Conservation (phyloP, 164 flowering plant genomes). For the Santalum album region DNA sequence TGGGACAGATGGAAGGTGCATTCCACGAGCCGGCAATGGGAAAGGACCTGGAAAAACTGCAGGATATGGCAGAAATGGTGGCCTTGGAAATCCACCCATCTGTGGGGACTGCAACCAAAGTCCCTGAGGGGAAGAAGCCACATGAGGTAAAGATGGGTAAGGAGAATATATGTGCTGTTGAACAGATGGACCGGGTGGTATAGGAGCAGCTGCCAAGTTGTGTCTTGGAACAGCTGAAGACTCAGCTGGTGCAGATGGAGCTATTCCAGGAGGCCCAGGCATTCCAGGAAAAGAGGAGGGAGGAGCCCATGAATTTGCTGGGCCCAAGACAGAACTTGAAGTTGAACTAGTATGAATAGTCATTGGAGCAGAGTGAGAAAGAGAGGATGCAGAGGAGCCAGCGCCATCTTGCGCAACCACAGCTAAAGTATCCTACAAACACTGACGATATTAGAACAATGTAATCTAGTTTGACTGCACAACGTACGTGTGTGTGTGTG, state of each 20-base stretch:
- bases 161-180: conserved; percentile 40
- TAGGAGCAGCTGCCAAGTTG: conserved; percentile 14
- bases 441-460: not conserved
- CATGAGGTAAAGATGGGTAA: conserved; percentile 38
- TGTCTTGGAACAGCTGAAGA: conserved; percentile 28
- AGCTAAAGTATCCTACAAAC: not conserved
- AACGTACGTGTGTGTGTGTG: too few species aligned
- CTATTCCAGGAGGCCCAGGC: conserved; percentile 52
- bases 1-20: conserved; percentile 39
- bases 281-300: conserved; percentile 28
- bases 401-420: not conserved
- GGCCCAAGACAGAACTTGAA: not conserved
- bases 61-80: conserved; percentile 56
- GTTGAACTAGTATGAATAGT: not conserved
- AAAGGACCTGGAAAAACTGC: conserved; percentile 39
- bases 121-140: conserved; percentile 52
- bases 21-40: conserved; percentile 37
- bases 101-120: conserved; percentile 66
- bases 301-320: conserved; percentile 2
- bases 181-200: conserved; percentile 22
- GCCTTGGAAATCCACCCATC: conserved; percentile 43
- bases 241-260: conserved; percentile 23
- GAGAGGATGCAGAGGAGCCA: not conserved
- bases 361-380: not conserved
- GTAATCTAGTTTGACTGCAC: too few species aligned